Evolutionary conservation across 257 asterid species (phyloP).

Genomic region (Solanum virginianum): DNA sequence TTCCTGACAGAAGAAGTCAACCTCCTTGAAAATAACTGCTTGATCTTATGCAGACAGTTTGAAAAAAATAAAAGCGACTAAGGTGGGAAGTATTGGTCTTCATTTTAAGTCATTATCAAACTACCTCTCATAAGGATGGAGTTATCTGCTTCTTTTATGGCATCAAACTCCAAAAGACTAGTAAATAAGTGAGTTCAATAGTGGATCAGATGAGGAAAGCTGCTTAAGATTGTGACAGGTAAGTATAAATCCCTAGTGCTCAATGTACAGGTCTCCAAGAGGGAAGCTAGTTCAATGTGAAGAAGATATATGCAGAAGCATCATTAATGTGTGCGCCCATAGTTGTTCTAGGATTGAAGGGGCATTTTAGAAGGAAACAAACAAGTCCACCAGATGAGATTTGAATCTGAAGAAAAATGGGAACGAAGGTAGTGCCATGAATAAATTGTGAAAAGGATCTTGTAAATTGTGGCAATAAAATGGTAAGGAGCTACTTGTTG

Average conservation of each 20-base stretch:
- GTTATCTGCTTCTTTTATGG: not conserved
- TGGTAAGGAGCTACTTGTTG: not conserved
- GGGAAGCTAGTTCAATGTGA: not conserved
- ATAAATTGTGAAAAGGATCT: not conserved
- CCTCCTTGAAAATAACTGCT: not conserved
- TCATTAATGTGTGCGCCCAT: not conserved
- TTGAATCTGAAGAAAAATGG: not conserved
- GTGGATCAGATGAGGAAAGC: not conserved
- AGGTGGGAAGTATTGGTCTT: not conserved
- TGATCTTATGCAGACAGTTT: not conserved
- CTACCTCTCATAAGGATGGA: not conserved
- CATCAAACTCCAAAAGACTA: not conserved
- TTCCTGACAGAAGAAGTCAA: not conserved
- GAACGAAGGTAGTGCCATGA: not conserved
- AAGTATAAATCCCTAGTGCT: not conserved
- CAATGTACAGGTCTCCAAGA: not conserved
- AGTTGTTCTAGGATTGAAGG: not conserved
- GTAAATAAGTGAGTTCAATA: not conserved
- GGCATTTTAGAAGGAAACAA: not conserved
- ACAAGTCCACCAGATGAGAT: not conserved
- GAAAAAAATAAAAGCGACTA: not conserved
- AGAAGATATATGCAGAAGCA: not conserved
- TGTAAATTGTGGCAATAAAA: not conserved
- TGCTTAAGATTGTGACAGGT: not conserved
- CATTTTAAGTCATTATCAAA: not conserved